A percentile compares a stretch with the other conserved stretches of the same genome.
Conservation (phyloP, 1,284 basidiomycete genomes). For the Apiotrichum akiyoshidainum region DNA sequence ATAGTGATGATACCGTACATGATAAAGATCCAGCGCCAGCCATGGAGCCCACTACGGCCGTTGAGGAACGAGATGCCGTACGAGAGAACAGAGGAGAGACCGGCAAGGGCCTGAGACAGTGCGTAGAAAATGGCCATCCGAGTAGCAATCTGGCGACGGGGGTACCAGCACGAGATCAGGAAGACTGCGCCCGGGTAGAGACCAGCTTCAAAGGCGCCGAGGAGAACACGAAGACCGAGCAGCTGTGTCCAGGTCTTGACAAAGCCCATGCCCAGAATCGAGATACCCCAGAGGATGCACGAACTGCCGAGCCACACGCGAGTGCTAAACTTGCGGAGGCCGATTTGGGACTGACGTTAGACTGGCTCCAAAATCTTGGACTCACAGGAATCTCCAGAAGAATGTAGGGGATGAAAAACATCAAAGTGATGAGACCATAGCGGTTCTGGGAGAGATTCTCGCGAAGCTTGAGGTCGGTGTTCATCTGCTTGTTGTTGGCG, state of each 20-base stretch:
- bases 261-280: slow-evolving; percentile 30
- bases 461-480: slow-evolving; percentile 13
- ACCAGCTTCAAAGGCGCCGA: slow-evolving; percentile 33
- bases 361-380: not conserved
- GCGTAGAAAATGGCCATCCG: slow-evolving; percentile 40
- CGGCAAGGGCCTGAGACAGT: slow-evolving; percentile 49
- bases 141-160: slow-evolving; percentile 37
- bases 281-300: slow-evolving; percentile 35
- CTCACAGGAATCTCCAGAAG: slow-evolving; percentile 45
- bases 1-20: slow-evolving; percentile 38
- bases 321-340: slow-evolving; percentile 22
- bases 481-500: slow-evolving; percentile 13
- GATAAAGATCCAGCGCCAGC: slow-evolving; percentile 40
- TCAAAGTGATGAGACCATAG: slow-evolving; percentile 43
- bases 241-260: slow-evolving; percentile 25
- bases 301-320: slow-evolving; percentile 13
- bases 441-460: too few relatives aligned
- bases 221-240: slow-evolving; percentile 20
- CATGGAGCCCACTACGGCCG: slow-evolving; percentile 33
- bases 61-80: slow-evolving; percentile 35
- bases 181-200: slow-evolving; percentile 43
- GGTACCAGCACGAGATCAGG: slow-evolving; percentile 37
- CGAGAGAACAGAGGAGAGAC: slow-evolving; percentile 35
- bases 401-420: slow-evolving; percentile 41
- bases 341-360: slow-evolving; percentile 16